Conservation (phyloP, 352 stramenopile species). For the Globisporangium heterothallicum region DNA sequence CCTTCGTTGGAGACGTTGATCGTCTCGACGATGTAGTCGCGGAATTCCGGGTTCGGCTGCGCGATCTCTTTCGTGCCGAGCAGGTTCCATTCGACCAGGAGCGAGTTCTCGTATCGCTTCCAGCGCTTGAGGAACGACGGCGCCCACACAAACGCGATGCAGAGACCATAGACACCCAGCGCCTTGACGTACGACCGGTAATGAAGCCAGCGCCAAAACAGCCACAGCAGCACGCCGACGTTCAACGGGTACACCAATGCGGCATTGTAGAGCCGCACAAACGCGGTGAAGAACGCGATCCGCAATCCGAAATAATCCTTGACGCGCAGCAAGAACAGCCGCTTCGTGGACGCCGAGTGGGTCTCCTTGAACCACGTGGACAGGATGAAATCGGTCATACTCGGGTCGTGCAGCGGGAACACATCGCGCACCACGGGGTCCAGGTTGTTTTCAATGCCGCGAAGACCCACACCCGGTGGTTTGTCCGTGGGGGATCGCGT, state of each 20-base stretch:
- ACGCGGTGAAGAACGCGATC: slow-evolving; percentile 56
- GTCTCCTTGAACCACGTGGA: slow-evolving; percentile 51
- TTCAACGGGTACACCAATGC: slow-evolving; percentile 44
- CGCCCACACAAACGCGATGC: slow-evolving; percentile 46
- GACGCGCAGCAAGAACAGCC: slow-evolving; percentile 45
- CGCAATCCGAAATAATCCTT: slow-evolving; percentile 64
- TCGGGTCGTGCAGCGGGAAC: slow-evolving; percentile 57
- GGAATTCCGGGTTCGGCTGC: slow-evolving; percentile 48
- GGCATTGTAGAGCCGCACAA: slow-evolving; percentile 52
- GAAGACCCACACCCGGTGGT: slow-evolving; percentile 38
- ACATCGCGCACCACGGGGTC: slow-evolving; percentile 44
- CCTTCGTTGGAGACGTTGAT: slow-evolving; percentile 53
- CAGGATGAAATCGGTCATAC: slow-evolving; percentile 57
- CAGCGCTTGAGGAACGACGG: slow-evolving; percentile 56
- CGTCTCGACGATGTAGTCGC: slow-evolving; percentile 46
- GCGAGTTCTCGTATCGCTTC: slow-evolving; percentile 55
- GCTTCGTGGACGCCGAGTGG: slow-evolving; percentile 30
- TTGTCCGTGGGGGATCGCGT: slow-evolving; percentile 38
- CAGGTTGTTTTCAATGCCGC: slow-evolving; percentile 46
- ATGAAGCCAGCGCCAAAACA: slow-evolving; percentile 52
- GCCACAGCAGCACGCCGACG: slow-evolving; percentile 37
- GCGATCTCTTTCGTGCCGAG: slow-evolving; percentile 43
- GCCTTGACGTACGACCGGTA: slow-evolving; percentile 50
- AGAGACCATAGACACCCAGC: slow-evolving; percentile 44
- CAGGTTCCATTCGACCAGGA: slow-evolving; percentile 61